Evolutionary conservation across 148 eudicot species (phyloP).

Genomic region (Chenopodium album): DNA sequence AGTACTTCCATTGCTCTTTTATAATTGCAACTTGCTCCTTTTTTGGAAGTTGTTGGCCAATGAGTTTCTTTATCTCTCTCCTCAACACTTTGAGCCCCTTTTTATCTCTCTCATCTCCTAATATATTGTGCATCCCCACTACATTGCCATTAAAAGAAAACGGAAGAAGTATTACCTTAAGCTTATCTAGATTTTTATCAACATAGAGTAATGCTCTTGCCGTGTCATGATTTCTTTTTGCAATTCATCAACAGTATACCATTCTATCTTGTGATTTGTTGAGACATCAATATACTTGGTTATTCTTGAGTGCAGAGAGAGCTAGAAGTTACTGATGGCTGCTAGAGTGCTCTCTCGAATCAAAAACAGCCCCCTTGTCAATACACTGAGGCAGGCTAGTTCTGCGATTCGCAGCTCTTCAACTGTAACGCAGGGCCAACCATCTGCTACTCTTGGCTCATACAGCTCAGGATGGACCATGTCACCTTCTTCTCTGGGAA

Average conservation of each 20-base stretch:
- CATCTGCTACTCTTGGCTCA: slow-evolving; percentile 31
- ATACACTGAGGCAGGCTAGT: slow-evolving; percentile 32
- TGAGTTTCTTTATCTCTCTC: too few species aligned
- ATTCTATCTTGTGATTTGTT: background rate
- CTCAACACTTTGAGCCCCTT: too few species aligned
- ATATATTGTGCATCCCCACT: too few species aligned
- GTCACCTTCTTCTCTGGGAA: slow-evolving; percentile 19
- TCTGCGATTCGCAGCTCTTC: slow-evolving; percentile 29
- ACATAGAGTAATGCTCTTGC: background rate
- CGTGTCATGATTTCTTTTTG: background rate
- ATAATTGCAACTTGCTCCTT: too few species aligned
- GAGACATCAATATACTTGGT: slow-evolving; percentile 9
- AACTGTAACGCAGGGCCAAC: slow-evolving; percentile 30
- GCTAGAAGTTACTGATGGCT: slow-evolving; percentile 41
- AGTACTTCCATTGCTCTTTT: too few species aligned
- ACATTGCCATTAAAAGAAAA: too few species aligned
- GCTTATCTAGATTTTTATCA: background rate
- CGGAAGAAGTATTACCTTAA: background rate
- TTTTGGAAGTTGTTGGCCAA: too few species aligned
- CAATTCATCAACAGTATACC: background rate
- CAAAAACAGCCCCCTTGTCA: slow-evolving; percentile 39
- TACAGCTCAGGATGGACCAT: slow-evolving; percentile 17
- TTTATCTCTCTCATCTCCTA: too few species aligned
- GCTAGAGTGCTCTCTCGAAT: slow-evolving; percentile 48
- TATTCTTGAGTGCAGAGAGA: slow-evolving; percentile 22